These are phyloP conservation scores for Erodium moschatum DNA, from an alignment of 441 rosid species.

Conservation along the genomic window DNA sequence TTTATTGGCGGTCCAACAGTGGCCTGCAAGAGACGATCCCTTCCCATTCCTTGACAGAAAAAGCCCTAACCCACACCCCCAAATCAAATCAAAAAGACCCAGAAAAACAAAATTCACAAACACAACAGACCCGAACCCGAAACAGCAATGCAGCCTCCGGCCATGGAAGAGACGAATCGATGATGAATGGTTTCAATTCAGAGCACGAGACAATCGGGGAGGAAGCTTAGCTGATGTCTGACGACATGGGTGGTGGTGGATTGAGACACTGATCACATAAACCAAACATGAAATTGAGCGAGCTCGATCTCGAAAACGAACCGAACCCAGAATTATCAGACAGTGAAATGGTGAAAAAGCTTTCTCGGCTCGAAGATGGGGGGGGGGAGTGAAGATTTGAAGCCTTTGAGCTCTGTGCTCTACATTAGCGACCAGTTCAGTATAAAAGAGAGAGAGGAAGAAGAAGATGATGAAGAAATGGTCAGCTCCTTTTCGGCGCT, in stretches of 20 bases:
- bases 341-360: neutral
- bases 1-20: constrained; percentile 82
- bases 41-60: constrained; percentile 57
- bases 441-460: neutral
- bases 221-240: no score
- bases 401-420: constrained; percentile 17
- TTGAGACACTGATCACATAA: neutral
- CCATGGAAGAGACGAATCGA: constrained; percentile 14
- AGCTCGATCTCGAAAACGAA: neutral
- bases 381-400: neutral
- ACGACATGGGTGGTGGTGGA: no score
- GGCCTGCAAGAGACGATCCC: constrained; percentile 54
- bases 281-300: neutral
- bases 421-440: no score
- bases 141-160: neutral
- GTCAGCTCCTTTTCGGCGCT: constrained; percentile 7
- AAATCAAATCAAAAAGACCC: neutral
- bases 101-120: constrained; percentile 19
- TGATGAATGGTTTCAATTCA: constrained; percentile 41
- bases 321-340: neutral
- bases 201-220: no score
- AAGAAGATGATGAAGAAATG: neutral
- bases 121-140: constrained; percentile 16
- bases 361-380: neutral
- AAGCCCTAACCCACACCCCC: constrained; percentile 19